phyloP scores from a whole-genome alignment of 176 grass and related monocot species.

The Aegilops umbellulata region DNA sequence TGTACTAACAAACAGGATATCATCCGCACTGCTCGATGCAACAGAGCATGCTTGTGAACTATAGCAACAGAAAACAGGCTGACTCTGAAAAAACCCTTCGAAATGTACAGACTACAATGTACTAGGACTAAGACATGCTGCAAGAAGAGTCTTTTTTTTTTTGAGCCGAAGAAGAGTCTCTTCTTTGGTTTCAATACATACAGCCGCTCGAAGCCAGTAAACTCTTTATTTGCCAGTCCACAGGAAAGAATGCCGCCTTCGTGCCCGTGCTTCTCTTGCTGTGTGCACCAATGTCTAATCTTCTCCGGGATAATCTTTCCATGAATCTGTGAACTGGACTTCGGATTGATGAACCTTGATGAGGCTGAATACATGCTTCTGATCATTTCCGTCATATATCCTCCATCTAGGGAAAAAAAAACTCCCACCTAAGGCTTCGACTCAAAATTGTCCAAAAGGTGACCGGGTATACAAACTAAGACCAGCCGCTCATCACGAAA shows the following conservation, averaged over 20 bases:
- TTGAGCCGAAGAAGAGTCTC: too few relatives aligned
- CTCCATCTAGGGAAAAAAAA: background rate
- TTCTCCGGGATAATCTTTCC: background rate
- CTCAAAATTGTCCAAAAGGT: background rate
- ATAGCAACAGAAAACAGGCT: background rate
- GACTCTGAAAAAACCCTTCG: background rate
- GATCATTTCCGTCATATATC: background rate
- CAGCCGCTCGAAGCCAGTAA: background rate
- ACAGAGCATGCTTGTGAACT: background rate
- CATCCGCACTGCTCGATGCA: background rate
- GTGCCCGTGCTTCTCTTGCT: background rate
- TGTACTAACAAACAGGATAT: slow-evolving; percentile 5
- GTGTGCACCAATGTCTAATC: background rate
- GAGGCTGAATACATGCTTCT: background rate
- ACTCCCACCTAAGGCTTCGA: background rate
- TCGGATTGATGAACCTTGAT: background rate
- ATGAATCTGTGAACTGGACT: background rate
- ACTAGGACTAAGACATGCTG: background rate
- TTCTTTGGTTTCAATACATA: slow-evolving; percentile 15
- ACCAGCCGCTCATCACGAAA: background rate
- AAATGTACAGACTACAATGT: slow-evolving; percentile 11
- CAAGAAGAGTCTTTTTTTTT: background rate
- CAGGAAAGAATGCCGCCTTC: background rate
- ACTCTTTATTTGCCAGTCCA: background rate
- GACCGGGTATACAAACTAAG: background rate